Conservation (phyloP, 192 early-diverging fungal species). For the Backusella circina region DNA sequence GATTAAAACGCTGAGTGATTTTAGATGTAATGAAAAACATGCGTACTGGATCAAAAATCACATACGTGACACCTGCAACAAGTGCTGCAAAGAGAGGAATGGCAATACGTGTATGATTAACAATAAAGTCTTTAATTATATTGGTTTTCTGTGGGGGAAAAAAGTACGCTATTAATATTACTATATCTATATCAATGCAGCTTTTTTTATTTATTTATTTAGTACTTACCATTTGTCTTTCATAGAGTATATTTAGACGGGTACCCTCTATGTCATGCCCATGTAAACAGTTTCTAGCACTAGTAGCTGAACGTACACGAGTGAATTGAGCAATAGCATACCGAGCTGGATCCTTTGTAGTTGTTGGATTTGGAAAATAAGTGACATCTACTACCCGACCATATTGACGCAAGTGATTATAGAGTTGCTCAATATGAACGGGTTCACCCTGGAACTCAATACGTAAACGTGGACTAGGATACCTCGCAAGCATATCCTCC, state of each 20-base stretch:
- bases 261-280: constrained; percentile 73
- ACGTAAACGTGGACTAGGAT: constrained; percentile 46
- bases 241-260: constrained; percentile 56
- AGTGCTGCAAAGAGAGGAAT: constrained; percentile 76
- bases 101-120: constrained; percentile 72
- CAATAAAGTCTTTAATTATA: constrained; percentile 58
- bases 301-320: constrained; percentile 77
- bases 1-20: constrained; percentile 75
- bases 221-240: constrained; percentile 43
- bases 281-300: constrained; percentile 90
- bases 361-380: constrained; percentile 45
- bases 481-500: constrained; percentile 64
- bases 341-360: constrained; percentile 71
- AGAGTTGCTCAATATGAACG: constrained; percentile 64
- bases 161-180: constrained; percentile 19
- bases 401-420: constrained; percentile 68
- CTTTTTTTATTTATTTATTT: background rate
- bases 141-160: constrained; percentile 41
- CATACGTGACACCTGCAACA: constrained; percentile 74
- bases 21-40: constrained; percentile 86
- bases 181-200: background rate
- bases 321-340: constrained; percentile 81
- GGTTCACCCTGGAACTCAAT: constrained; percentile 80
- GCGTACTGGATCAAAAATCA: constrained; percentile 89
- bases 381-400: constrained; percentile 83